phyloP scores from a whole-genome alignment of 257 asterid species.

The Hygrophila difformis region DNA sequence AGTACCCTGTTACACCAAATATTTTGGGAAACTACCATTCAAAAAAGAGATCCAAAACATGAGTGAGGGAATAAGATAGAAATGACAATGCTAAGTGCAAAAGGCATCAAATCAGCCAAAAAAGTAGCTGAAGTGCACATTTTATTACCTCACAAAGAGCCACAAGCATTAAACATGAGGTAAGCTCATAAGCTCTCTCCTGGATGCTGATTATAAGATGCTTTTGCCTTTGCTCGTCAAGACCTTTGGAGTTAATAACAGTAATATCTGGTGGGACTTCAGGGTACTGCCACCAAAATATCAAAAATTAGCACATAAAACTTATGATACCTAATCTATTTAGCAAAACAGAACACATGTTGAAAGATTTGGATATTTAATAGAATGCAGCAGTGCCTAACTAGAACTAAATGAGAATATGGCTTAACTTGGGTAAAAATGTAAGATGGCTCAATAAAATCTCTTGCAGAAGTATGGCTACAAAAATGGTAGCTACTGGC shows the following conservation, averaged over 20 bases:
- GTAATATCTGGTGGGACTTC: constrained; percentile 63
- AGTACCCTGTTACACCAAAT: background rate
- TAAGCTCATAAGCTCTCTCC: constrained; percentile 52
- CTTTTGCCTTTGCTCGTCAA: constrained; percentile 66
- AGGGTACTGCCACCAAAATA: constrained; percentile 63
- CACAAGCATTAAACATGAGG: constrained; percentile 79
- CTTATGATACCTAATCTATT: background rate
- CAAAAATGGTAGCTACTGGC: constrained; percentile 1
- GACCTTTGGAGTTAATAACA: constrained; percentile 79
- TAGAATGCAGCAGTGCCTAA: constrained; percentile 3
- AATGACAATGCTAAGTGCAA: background rate
- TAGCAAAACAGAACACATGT: background rate
- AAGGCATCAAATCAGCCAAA: background rate
- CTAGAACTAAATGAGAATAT: background rate
- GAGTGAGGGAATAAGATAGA: background rate
- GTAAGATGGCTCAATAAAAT: constrained; percentile 6
- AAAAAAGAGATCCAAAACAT: background rate
- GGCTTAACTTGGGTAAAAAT: background rate
- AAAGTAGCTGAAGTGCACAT: constrained; percentile 1
- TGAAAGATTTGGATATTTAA: background rate
- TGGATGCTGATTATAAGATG: constrained; percentile 41
- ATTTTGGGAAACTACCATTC: background rate
- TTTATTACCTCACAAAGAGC: constrained; percentile 81
- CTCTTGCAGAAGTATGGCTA: background rate
- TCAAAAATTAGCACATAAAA: background rate